Evolutionary conservation across 2,329 filamentous ascomycete species (phyloP), one percentile per base, ranked within the genome.

Genomic region (Lasiodiplodia gonubiensis): DNA sequence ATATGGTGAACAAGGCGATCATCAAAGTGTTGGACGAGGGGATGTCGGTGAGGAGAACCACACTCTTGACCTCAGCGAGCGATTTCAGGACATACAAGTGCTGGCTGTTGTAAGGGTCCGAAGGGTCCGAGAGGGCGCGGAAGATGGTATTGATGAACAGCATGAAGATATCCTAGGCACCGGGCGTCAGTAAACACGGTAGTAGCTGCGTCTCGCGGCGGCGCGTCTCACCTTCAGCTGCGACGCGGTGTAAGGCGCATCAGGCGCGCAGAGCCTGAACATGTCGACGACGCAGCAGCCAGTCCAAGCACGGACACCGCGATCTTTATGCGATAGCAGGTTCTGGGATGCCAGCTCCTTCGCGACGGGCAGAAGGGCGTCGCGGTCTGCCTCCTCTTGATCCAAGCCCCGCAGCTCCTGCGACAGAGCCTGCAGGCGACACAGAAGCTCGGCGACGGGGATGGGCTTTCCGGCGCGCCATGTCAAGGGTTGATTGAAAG

Each of bases 401-500:
- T 97, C 94, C 74, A 97, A 87, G 68, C 91, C 89, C 70, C 88
- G 86, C 70, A 99, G 86, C 84, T 99, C 94, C 74, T 91, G 89
- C 70, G 90, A 90, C 37, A 99, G 87, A 64, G 86, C 84, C 78
- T 94, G 91, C 64, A 99, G 87, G 59, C 95, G 90, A 74, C 88
- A 86, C 71, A 97, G 84, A 61, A 99, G 87, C 71, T 94, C 93
- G 71, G 88, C 89, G 57, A 94, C 92, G 46, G 91, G 84, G 74
- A 99, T 97, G 64, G 93, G 89, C 80, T 92, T 95, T 68, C 94
- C 95, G 52, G 94, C 92, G 76, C 91, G 91, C 92, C 95, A 97
- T 77, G 93, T 92, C 67, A 99, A 84, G 70, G 92, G 85, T 76
- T 97, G 90, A 74, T 94, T 88, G 85, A 98, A 98, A 72, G 88